phyloP scores from a whole-genome alignment of 805 yeast species.

The Candida sithepensis region DNA sequence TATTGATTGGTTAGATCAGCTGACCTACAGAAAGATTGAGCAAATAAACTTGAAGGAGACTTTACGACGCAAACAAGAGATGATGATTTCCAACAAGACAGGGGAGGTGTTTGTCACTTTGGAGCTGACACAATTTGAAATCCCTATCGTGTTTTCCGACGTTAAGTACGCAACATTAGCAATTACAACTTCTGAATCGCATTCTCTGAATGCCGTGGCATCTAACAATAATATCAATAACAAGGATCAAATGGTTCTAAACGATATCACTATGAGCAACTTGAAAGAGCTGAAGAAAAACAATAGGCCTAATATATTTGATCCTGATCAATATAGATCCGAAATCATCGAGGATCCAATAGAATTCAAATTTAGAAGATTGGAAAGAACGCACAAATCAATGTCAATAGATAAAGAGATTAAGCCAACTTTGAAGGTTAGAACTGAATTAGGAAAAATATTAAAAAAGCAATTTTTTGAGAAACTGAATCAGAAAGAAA shows the following conservation, averaged over 20 bases:
- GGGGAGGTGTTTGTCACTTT: conserved; percentile 28
- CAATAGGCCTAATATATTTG: conserved; percentile 41
- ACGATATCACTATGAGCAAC: conserved; percentile 25
- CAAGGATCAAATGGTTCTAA: conserved; percentile 17
- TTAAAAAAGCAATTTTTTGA: conserved; percentile 80
- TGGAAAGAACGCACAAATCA: conserved; percentile 79
- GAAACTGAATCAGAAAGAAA: conserved; percentile 75
- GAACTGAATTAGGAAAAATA: conserved; percentile 70
- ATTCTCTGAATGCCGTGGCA: conserved; percentile 15
- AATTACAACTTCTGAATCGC: conserved; percentile 25
- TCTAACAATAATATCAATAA: conserved; percentile 15
- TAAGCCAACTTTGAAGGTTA: conserved; percentile 79
- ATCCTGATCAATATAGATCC: conserved; percentile 56
- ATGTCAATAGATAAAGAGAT: conserved; percentile 76
- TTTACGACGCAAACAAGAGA: conserved; percentile 7
- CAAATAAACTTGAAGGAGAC: conserved; percentile 26
- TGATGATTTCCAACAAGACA: conserved; percentile 9
- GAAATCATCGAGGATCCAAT: conserved; percentile 66
- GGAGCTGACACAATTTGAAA: conserved; percentile 62
- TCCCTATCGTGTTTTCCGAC: conserved; percentile 70
- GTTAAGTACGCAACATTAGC: conserved; percentile 37
- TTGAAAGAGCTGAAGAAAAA: conserved; percentile 7
- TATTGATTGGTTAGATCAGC: conserved; percentile 70
- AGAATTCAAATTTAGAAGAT: conserved; percentile 78
- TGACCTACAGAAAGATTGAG: conserved; percentile 56